A percentile compares a stretch with the other conserved stretches of the same genome.
Conservation (phyloP, 1,284 basidiomycete species). For the Irpex sp. region DNA sequence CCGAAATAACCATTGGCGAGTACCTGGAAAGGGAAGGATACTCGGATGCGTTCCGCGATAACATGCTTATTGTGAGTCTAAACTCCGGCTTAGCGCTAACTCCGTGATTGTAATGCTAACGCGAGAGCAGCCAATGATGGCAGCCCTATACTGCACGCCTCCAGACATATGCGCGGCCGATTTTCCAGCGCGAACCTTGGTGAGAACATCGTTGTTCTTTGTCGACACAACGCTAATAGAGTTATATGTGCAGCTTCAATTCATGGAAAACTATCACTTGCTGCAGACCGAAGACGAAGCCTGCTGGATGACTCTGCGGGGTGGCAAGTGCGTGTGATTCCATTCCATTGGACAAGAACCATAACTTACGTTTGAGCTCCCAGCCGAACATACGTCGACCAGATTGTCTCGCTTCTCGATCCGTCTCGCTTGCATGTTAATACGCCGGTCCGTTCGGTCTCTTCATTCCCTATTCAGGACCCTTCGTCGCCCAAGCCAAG, state of each 20-base stretch:
- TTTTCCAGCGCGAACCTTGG: not conserved
- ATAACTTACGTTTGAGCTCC: not conserved
- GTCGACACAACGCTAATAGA: not conserved
- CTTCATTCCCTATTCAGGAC: not conserved
- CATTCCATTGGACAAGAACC: not conserved
- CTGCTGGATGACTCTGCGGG: slow-evolving; percentile 1
- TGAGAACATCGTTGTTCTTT: not conserved
- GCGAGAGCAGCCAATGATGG: not conserved
- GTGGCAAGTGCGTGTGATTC: not conserved
- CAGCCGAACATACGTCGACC: not conserved
- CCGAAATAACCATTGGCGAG: not conserved
- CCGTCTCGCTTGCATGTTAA: not conserved
- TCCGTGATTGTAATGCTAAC: not conserved
- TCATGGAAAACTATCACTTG: slow-evolving; percentile 1
- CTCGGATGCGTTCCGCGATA: not conserved
- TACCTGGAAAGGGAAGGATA: slow-evolving; percentile 1
- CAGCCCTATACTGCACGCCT: not conserved
- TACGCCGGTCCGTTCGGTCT: not conserved
- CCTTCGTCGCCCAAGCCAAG: not conserved
- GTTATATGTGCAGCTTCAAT: not conserved
- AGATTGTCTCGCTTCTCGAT: not conserved
- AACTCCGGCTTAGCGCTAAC: not conserved
- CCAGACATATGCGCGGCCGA: not conserved
- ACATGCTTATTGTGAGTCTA: not conserved
- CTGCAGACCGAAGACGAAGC: not conserved